Evolutionary conservation across 2,329 filamentous ascomycete species (phyloP).

Genomic region (Cladophialophora exuberans): DNA sequence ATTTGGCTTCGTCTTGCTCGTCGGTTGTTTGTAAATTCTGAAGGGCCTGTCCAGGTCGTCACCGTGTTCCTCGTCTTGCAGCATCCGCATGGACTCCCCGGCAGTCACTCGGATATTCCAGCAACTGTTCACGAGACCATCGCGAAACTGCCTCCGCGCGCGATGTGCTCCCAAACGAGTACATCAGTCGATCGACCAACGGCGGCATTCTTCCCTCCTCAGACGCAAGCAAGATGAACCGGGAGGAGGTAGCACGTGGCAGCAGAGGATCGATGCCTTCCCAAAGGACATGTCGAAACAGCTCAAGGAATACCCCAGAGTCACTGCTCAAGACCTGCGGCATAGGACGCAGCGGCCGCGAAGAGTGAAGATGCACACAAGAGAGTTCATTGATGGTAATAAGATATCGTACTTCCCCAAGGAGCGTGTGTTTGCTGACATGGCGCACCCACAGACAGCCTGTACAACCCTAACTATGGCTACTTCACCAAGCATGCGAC

Average conservation of each 20-base stretch:
- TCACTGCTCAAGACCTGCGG: slow-evolving; percentile 80
- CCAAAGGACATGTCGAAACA: slow-evolving; percentile 78
- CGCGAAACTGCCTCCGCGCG: slow-evolving; percentile 59
- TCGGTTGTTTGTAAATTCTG: too few species aligned
- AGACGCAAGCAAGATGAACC: slow-evolving; percentile 43
- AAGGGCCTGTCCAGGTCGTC: too few species aligned
- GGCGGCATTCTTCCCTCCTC: slow-evolving; percentile 46
- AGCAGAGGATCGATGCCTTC: slow-evolving; percentile 77
- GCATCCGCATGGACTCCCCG: slow-evolving; percentile 76
- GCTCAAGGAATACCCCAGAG: slow-evolving; percentile 78
- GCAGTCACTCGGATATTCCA: slow-evolving; percentile 77
- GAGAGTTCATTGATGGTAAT: slow-evolving; percentile 93
- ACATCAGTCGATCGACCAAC: slow-evolving; percentile 20
- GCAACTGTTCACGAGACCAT: slow-evolving; percentile 78
- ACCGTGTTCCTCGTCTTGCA: background rate
- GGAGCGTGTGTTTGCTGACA: slow-evolving; percentile 9
- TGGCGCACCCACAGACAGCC: slow-evolving; percentile 69
- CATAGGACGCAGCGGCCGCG: slow-evolving; percentile 74
- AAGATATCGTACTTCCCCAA: background rate
- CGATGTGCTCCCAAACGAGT: slow-evolving; percentile 28
- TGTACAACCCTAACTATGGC: slow-evolving; percentile 93
- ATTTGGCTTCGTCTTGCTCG: too few species aligned
- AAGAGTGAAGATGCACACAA: slow-evolving; percentile 92
- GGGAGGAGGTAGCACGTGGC: slow-evolving; percentile 74
- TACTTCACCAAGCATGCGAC: slow-evolving; percentile 97